phyloP scores from a whole-genome alignment of 2,329 filamentous ascomycete genomes.

The Penicillium sp. region DNA sequence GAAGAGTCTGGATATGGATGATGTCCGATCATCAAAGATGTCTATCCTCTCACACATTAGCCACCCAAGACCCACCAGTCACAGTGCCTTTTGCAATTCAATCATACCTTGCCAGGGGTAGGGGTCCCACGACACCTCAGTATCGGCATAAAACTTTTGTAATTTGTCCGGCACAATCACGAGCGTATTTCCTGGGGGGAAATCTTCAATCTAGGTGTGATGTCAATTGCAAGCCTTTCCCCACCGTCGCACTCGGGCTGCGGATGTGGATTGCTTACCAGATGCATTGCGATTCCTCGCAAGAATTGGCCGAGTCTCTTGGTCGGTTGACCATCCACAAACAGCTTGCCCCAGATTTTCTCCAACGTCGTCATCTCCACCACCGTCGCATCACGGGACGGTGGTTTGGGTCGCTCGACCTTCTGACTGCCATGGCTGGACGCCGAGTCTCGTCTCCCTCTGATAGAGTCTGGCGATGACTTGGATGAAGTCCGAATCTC shows the following conservation, averaged over 20 bases:
- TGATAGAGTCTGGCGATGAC: constrained; percentile 16
- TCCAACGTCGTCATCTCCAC: constrained; percentile 57
- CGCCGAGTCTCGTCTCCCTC: constrained; percentile 30
- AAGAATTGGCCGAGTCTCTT: constrained; percentile 64
- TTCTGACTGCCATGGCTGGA: constrained; percentile 31
- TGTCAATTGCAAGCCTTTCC: neutral
- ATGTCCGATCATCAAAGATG: constrained; percentile 50
- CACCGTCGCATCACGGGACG: constrained; percentile 35
- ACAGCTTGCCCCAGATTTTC: constrained; percentile 70
- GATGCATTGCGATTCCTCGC: constrained; percentile 64
- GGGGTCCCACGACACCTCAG: constrained; percentile 57
- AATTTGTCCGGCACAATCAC: constrained; percentile 74
- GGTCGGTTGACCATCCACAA: constrained; percentile 63
- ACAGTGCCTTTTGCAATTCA: neutral
- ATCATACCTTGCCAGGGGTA: constrained; percentile 61
- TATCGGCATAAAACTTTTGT: constrained; percentile 64
- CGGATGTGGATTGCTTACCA: constrained; percentile 47
- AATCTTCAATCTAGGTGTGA: constrained; percentile 58
- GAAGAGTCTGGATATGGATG: constrained; percentile 56
- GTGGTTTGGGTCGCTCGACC: constrained; percentile 33
- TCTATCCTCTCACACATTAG: constrained; percentile 28
- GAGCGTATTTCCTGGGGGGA: constrained; percentile 59
- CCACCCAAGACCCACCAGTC: neutral
- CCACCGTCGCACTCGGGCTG: neutral
- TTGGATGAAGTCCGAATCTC: constrained; percentile 19